Evolutionary conservation across 306 rosid genomes (phyloP), one percentile per base, ranked within the genome.

Genomic region (Ormosia emarginata): DNA sequence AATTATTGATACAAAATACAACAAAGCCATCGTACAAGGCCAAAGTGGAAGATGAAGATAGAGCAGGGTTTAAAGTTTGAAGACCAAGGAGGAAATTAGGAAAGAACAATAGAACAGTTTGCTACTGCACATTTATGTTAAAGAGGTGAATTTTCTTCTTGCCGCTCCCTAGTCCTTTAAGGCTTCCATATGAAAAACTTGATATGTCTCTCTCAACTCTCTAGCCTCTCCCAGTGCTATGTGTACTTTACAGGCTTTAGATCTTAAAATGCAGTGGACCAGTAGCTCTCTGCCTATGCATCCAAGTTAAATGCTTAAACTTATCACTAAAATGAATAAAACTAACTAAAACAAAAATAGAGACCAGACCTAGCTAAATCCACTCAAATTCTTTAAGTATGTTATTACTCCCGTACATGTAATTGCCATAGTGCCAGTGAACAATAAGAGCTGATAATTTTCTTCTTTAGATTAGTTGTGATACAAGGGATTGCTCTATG

Each of bases 161-260:
- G 9, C 15, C 47, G 50, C 55, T 77, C 52, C 81, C 81, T 63
- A 46, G 36, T 36, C 30, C 8, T 49, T 34, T 61, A 76, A 66
- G 66, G 79, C 75, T 53, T 78, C 77, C 24, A 37, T 34, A 29
- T 57, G 74, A 50, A 74, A 79, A 76, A 9, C 47, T 9, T 79
- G 68, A 50, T 13, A 1, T 61, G 80, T 85, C 82, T 78, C 81
- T 80, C 83, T 80, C 81, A 72, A 72, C 67, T 75, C 32, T 68
- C 79, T 66, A 71, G 72, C 71, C 75, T 70, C 65, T 56, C 36
- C 75, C 70, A 58, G 66, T 77, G 72, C 77, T 53, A 15, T 66
- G 58, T 67, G 37, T 72, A 80, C 87, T 82, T 76, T 82, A 47
- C 78, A 70, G 75, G 74, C 79, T 55, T 70, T 74, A 64, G 67